Evolutionary conservation across 2,329 filamentous ascomycete species (phyloP).

Genomic region (Calonectria crousiana): DNA sequence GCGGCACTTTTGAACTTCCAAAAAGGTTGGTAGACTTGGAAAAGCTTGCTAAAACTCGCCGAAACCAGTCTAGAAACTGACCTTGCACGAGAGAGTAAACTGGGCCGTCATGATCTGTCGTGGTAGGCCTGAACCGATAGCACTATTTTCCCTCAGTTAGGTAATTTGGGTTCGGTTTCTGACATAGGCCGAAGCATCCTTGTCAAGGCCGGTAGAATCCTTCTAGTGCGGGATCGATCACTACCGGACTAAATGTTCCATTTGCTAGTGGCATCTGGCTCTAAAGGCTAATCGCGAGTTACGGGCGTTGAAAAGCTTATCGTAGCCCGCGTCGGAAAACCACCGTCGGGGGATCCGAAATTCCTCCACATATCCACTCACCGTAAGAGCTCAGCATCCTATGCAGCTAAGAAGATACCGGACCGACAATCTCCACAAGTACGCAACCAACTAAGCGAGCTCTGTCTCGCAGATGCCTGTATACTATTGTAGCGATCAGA

Average conservation of each 20-base stretch:
- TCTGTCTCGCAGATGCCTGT: not conserved
- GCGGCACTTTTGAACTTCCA: too few relatives aligned
- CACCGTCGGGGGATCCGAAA: not conserved
- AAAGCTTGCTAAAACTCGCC: not conserved
- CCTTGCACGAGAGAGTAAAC: not conserved
- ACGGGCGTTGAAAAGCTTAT: not conserved
- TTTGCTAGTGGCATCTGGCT: not conserved
- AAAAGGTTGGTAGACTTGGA: not conserved
- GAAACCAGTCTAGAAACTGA: not conserved
- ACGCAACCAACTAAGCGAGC: not conserved
- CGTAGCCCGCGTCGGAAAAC: not conserved
- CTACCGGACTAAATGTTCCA: not conserved
- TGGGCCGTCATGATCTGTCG: not conserved
- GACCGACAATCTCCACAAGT: not conserved
- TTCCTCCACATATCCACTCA: not conserved
- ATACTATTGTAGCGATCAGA: not conserved
- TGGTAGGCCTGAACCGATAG: not conserved
- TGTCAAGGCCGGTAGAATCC: not conserved
- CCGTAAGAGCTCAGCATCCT: not conserved
- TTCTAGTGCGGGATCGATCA: not conserved
- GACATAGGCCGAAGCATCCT: not conserved
- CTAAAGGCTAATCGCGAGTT: not conserved
- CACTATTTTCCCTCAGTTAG: not conserved
- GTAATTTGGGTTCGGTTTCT: not conserved
- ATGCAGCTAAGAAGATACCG: not conserved